Conservation (phyloP, 345 rosid species). For the Pistacia integerrima region DNA sequence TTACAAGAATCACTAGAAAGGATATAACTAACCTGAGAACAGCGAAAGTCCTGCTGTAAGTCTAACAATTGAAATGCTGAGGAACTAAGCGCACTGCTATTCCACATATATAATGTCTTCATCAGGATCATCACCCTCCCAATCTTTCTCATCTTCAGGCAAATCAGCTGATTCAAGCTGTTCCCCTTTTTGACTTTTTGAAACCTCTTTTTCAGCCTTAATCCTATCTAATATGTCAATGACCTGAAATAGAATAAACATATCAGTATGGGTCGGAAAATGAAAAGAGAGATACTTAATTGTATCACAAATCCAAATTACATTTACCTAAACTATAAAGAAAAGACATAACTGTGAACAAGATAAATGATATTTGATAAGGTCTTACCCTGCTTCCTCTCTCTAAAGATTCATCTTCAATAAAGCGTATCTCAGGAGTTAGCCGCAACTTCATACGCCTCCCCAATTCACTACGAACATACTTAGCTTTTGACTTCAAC, state of each 20-base stretch:
- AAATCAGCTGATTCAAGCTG: conserved; percentile 35
- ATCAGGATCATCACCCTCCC: conserved; percentile 74
- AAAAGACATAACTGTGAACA: neutral
- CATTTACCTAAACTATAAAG: neutral
- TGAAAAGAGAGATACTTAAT: neutral
- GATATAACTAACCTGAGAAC: conserved; percentile 25
- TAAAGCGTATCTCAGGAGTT: conserved; percentile 86
- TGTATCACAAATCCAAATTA: neutral
- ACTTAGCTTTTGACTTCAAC: conserved; percentile 77
- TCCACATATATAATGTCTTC: conserved; percentile 78
- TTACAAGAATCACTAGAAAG: neutral
- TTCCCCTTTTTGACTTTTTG: conserved; percentile 30
- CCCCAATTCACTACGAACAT: conserved; percentile 78
- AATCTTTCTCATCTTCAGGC: conserved; percentile 45
- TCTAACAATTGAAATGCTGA: neutral
- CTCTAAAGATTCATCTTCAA: conserved; percentile 86
- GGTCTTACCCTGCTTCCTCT: conserved; percentile 88
- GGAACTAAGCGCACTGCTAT: conserved; percentile 31
- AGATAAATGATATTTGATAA: conserved; percentile 9
- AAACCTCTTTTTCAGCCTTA: conserved; percentile 60
- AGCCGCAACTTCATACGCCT: conserved; percentile 86
- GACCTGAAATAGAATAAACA: conserved; percentile 47
- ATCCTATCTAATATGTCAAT: conserved; percentile 77
- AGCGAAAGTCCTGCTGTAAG: neutral
- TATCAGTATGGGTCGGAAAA: neutral